Percentiles rank a stretch among this genome's conserved stretches.
Evolutionary conservation across 352 stramenopile genomes (phyloP).

Genomic region (Phytophthora citrophthora): DNA sequence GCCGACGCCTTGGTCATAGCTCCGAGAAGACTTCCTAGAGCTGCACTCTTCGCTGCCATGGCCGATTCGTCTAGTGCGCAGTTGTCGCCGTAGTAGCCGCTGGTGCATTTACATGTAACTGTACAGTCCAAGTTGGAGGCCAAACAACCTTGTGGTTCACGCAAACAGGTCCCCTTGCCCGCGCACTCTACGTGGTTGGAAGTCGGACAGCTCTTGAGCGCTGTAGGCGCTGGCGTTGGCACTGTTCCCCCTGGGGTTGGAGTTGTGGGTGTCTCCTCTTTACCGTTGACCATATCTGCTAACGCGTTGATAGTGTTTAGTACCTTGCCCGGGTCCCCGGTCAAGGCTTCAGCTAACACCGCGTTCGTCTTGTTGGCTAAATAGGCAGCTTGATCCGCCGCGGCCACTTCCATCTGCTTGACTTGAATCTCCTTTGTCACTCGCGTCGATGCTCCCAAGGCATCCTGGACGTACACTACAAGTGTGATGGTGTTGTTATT

Average conservation of each 20-base stretch:
- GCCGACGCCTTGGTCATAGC: constrained; percentile 61
- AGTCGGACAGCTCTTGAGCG: constrained; percentile 59
- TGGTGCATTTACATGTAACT: constrained; percentile 54
- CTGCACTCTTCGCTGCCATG: constrained; percentile 59
- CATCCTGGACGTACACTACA: constrained; percentile 66
- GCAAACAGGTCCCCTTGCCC: constrained; percentile 54
- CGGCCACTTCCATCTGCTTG: constrained; percentile 44
- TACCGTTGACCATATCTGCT: constrained; percentile 64
- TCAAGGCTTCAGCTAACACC: constrained; percentile 53
- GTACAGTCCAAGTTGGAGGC: constrained; percentile 59
- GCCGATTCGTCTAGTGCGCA: constrained; percentile 57
- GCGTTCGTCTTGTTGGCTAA: constrained; percentile 58
- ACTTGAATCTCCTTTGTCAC: constrained; percentile 62
- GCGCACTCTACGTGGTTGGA: constrained; percentile 49
- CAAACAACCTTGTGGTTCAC: constrained; percentile 44
- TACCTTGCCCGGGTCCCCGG: constrained; percentile 62
- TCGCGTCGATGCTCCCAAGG: constrained; percentile 53
- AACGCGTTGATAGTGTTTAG: constrained; percentile 73
- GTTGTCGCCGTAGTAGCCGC: constrained; percentile 66
- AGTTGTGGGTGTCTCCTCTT: constrained; percentile 41
- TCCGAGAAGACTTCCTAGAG: constrained; percentile 54
- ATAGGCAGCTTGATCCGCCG: constrained; percentile 56
- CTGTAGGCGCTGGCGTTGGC: constrained; percentile 29
- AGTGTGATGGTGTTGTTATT: constrained; percentile 70
- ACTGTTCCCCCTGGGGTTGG: constrained; percentile 16